Evolutionary conservation across 352 stramenopile genomes (phyloP), one percentile per base, ranked within the genome.

Genomic region (Peronospora belbahrii): DNA sequence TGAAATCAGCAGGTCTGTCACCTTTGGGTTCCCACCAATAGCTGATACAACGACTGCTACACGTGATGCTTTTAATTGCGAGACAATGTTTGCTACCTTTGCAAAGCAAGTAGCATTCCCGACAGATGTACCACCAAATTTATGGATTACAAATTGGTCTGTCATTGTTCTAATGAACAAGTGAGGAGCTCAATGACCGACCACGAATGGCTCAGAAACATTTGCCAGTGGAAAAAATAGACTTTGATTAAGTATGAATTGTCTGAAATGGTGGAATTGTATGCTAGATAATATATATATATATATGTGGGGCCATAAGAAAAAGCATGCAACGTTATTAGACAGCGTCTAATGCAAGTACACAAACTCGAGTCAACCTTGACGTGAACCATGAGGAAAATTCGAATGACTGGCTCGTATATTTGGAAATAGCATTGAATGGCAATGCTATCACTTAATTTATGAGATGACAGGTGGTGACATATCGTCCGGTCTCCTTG

Each of bases 51-150:
- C 94, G 43, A 93, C 81, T 13, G 81, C 81, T 45, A 93, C 65
- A 45, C 69, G 64, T 44, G 70, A 56, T 17, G 60, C 52, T n/a
- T 62, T 37, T 27, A 83, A 19, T 18, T 45, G 51, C 25, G 76
- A 65, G 13, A 90, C 65, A 39, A 89, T 93, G 43, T 82, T 61
- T n/a, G 58, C 57, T 17, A 93, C 81, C 28, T 84, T 74, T 38
- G 74, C 82, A 52, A 99, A 95, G 49, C 92, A 90, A 40, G 92
- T 79, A 37, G 88, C 75, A 61, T 93, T 96, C 38, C 93, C 94
- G 18, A 98, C 73, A 33, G 84, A 97, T 37, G 85, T 97, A 31
- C 96, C 96, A 46, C 96, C 96, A 67, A 99, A 99, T 62, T 99
- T 99, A 73, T 98, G 96, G 23, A 97, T 89, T 24, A 97, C 87